Conservation (phyloP, 257 asterid species). For the Apocynum venetum region DNA sequence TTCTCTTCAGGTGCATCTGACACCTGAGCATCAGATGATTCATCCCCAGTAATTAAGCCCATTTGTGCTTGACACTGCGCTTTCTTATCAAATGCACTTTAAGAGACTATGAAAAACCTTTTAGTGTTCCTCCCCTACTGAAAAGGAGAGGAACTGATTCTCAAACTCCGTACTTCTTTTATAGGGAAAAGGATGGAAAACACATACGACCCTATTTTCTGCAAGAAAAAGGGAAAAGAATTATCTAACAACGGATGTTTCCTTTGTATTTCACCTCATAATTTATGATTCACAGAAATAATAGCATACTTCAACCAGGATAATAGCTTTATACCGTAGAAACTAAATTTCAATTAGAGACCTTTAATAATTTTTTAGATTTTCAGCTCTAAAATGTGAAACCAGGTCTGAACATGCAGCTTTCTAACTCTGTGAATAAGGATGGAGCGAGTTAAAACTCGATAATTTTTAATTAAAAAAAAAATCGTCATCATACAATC, state of each 20-base stretch:
- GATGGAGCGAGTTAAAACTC: not conserved
- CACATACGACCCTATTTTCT: conserved; percentile 20
- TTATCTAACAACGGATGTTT: not conserved
- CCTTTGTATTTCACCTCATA: not conserved
- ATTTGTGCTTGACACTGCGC: conserved; percentile 23
- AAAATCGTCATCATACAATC: not conserved
- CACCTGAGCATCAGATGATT: conserved; percentile 26
- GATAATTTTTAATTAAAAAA: not conserved
- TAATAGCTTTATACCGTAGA: conserved; percentile 4
- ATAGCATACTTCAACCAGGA: not conserved
- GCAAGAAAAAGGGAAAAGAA: conserved; percentile 12
- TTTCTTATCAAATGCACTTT: conserved; percentile 36
- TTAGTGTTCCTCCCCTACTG: conserved; percentile 26
- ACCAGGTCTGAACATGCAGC: not conserved
- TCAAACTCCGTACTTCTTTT: conserved; percentile 2
- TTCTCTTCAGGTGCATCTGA: conserved; percentile 73
- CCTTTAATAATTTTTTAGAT: not conserved
- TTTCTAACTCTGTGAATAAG: conserved; percentile 7
- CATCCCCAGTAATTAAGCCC: conserved; percentile 54
- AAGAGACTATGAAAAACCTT: conserved; percentile 31
- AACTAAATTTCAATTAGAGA: not conserved
- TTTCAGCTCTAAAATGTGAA: conserved; percentile 18
- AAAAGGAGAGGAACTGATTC: conserved; percentile 53
- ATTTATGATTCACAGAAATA: not conserved
- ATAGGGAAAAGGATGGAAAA: conserved; percentile 1